Percentiles rank a stretch among this genome's conserved stretches.
phyloP scores from a whole-genome alignment of 768 basidiomycete genomes.

The Butyriboletus loyo region DNA sequence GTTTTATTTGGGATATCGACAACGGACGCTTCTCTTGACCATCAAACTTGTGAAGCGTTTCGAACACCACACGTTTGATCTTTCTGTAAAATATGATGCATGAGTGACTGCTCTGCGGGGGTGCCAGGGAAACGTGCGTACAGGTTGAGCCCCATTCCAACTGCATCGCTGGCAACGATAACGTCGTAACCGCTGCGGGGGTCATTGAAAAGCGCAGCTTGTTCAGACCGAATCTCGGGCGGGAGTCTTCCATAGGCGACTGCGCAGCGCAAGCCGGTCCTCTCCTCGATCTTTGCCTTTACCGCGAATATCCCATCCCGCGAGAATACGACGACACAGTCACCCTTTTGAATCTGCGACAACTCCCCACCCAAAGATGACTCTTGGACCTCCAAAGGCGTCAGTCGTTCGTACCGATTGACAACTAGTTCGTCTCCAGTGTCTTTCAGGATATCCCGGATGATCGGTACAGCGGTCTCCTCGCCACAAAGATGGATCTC shows the following conservation, averaged over 20 bases:
- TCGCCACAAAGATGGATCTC: slow-evolving; percentile 97
- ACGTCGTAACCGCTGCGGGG: slow-evolving; percentile 81
- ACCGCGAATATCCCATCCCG: slow-evolving; percentile 70
- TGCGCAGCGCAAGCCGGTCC: slow-evolving; percentile 77
- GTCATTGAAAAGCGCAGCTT: slow-evolving; percentile 90
- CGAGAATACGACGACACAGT: slow-evolving; percentile 89
- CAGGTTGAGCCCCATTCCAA: slow-evolving; percentile 98
- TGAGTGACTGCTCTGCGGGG: background rate
- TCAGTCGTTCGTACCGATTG: slow-evolving; percentile 82
- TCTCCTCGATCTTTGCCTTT: slow-evolving; percentile 68
- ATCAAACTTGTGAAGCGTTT: slow-evolving; percentile 63
- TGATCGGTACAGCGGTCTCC: slow-evolving; percentile 83
- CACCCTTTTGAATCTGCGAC: slow-evolving; percentile 66
- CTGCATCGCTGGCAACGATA: slow-evolving; percentile 89
- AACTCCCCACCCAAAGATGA: slow-evolving; percentile 61
- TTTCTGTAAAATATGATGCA: slow-evolving; percentile 49
- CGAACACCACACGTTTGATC: slow-evolving; percentile 86
- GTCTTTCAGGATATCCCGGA: slow-evolving; percentile 61
- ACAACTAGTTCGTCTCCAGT: slow-evolving; percentile 83
- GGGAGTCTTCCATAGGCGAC: slow-evolving; percentile 92
- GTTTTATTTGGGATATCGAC: slow-evolving; percentile 79
- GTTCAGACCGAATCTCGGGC: slow-evolving; percentile 87
- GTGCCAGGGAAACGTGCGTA: slow-evolving; percentile 37
- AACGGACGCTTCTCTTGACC: slow-evolving; percentile 46
- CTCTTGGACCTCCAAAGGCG: slow-evolving; percentile 73